Evolutionary conservation across 1,284 basidiomycete genomes (phyloP), one percentile per base, ranked within the genome.

Genomic region (Cryptococcus wingfieldii): DNA sequence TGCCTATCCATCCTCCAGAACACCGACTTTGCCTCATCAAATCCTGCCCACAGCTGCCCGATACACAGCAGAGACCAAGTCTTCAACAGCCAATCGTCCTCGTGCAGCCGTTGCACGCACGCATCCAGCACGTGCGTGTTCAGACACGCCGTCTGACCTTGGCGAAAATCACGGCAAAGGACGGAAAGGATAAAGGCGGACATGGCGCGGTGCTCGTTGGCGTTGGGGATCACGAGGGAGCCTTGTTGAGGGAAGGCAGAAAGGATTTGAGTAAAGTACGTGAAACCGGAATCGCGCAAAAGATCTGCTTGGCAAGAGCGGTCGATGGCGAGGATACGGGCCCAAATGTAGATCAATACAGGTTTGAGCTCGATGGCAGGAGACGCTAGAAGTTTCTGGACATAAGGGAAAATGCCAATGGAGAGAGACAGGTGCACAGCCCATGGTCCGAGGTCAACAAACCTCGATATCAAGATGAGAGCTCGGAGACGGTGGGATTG

Each of bases 331-430:
- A 98, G 83, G 59, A 98, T 97, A 16, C 95, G 84, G 1, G 95
- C 90, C 96, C 96, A 98, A 60, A 98, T 98, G 79, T 98, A 98
- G 65, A 98, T 97, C 34, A 98, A 82, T n/a, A 98, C 94, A 0
- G 96, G 95, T 50, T 93, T 89, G 31, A 98, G 83, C 70, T 98
- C 95, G 61, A 88, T 87, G 0, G 92, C 91, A 0, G 94, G 93
- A 0, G 93, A 93, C 76, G 96, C 94, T 3, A 98, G 82, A 5
- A 98, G 83, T 70, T 96, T 95, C 60, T 93, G 91, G 46, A 98
- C 97, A 72, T 98, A 98, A 2, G 96, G 96, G 79, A 98, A 98
- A 69, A 98, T 98, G 19, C 95, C 95, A 68, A 98, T 97, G n/a
- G 90, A 90, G 38, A 98, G 82, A 7, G 96, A 93, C 39, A 97